Base-by-base conservation (phyloP, 371 early-diverging fungal species). In the Mucor lusitanicus region DNA sequence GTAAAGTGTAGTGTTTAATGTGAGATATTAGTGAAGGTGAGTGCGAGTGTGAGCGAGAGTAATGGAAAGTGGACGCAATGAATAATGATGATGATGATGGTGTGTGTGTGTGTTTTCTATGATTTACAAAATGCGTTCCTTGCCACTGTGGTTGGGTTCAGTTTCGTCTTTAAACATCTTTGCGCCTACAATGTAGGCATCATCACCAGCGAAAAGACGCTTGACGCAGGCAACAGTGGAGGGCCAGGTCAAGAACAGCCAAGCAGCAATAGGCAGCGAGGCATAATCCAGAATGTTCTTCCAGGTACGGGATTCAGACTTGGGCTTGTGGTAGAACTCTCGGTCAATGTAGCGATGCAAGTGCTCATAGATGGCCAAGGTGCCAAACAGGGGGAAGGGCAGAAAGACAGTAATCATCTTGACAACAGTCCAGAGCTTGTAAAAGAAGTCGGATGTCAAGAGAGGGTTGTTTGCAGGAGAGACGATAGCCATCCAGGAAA, bases 191-290 rank as follows among this genome's bases (percentile, higher is more conserved):
- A 84, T 69, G 59, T 86, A 86, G 59, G 78, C 72, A 30, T 84
- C 79, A 25, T 86, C 81, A 27, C 71, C 70, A 27, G 71, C 65
- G 6, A 67, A 57, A 6, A 86, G 65, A n/a, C 85, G 81, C 42
- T 82, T 84, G 23, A 86, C 66, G 54, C 83, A 81, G n/a, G 84
- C 83, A 59, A 85, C 32, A 23, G 85, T 82, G 9, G 84, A 80
- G 25, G 86, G 86, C 19, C 83, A 62, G 23, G 86, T 86, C 77
- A 86, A 77, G 58, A 83, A 86, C 25, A 85, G 55, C 84, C 83
- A 84, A 44, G 86, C 86, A 42, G 84, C 80, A 11, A 86, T 62
- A 30, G 86, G 86, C 30, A 84, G 62, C 32, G 74, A 79, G 21
- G 70, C 70, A 68, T 85, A 86, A 56, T 86, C 86, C n/a, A 69